Conservation (phyloP, 768 basidiomycete species). For the Kwoniella heveanensis region DNA sequence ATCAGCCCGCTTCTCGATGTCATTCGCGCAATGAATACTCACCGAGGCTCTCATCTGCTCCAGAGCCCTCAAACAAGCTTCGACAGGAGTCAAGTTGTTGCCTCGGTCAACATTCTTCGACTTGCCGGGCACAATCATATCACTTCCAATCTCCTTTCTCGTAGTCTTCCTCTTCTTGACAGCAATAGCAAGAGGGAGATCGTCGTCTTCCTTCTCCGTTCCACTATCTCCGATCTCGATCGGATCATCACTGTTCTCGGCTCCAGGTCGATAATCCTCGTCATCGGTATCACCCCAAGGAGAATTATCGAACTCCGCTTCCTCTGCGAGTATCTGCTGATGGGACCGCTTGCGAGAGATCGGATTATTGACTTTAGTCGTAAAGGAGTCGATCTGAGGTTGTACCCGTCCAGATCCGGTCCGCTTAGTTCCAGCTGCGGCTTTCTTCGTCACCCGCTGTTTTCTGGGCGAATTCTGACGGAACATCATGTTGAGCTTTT, state of each 20-base stretch:
- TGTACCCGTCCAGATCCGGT: constrained; percentile 9
- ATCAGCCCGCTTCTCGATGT: constrained; percentile 8
- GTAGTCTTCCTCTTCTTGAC: constrained; percentile 30
- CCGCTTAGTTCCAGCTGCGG: constrained; percentile 8
- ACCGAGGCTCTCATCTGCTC: constrained; percentile 33
- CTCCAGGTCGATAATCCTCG: constrained; percentile 31
- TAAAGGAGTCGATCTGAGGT: constrained; percentile 14
- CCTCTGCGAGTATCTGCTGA: constrained; percentile 37
- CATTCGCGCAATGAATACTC: constrained; percentile 17
- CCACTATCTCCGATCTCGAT: constrained; percentile 25
- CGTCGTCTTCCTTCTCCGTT: constrained; percentile 35
- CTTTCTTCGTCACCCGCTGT: constrained; percentile 10
- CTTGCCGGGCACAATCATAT: not conserved
- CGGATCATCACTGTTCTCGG: constrained; percentile 28
- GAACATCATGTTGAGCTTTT: constrained; percentile 42
- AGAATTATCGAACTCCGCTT: constrained; percentile 43
- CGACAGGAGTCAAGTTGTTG: constrained; percentile 30
- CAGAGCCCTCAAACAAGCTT: constrained; percentile 34
- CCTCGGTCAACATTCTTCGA: constrained; percentile 12
- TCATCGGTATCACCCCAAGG: constrained; percentile 49
- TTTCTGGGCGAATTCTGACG: constrained; percentile 34
- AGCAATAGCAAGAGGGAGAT: constrained; percentile 15
- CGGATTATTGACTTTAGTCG: constrained; percentile 29
- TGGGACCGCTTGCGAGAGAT: constrained; percentile 35
- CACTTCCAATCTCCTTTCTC: constrained; percentile 9